These are phyloP conservation scores for Wickerhamomyces tratensis DNA, from an alignment of 805 yeast genomes.

Conservation along the genomic window DNA sequence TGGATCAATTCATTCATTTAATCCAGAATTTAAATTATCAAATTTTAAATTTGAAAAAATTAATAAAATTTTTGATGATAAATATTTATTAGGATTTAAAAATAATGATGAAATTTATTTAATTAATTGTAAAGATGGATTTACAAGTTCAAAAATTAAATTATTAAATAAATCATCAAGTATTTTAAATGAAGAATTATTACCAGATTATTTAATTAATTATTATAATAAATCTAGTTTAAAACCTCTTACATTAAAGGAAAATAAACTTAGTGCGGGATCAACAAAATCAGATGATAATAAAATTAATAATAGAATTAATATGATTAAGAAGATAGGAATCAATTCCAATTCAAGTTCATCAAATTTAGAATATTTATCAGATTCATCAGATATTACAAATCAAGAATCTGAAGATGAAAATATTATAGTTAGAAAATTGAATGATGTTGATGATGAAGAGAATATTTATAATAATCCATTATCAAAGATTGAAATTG, in stretches of 20 bases:
- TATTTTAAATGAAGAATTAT: conserved; percentile 4
- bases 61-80: background rate
- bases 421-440: conserved; percentile 11
- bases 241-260: no score
- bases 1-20: conserved; percentile 59
- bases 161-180: conserved; percentile 26
- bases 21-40: conserved; percentile 10
- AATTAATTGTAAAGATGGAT: conserved; percentile 16
- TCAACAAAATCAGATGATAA: no score
- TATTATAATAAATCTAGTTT: conserved; percentile 3
- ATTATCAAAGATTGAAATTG: conserved; percentile 45
- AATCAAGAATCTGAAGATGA: conserved; percentile 1
- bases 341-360: no score
- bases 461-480: conserved; percentile 14
- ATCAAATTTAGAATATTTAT: no score
- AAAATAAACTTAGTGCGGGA: no score
- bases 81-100: background rate
- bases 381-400: no score
- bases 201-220: conserved; percentile 16
- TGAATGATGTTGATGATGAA: no score
- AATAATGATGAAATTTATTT: conserved; percentile 7
- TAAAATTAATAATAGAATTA: no score
- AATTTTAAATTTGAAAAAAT: background rate
- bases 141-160: conserved; percentile 25
- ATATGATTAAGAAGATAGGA: no score